Evolutionary conservation across 169 alveolate species (phyloP), one percentile per base, ranked within the genome.

Genomic region (Plasmodium knowlesi): DNA sequence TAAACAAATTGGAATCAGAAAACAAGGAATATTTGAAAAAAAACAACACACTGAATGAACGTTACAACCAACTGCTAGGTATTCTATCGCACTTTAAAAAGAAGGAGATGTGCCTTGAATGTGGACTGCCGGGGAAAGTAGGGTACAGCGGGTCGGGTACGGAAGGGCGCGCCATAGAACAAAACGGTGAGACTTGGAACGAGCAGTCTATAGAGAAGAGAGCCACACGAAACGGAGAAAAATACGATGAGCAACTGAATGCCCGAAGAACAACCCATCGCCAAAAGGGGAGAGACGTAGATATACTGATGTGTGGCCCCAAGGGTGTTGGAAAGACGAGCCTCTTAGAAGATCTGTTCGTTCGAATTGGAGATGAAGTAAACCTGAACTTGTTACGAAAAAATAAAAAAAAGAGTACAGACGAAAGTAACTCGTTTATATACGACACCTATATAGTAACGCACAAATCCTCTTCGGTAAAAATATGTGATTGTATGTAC

Each of bases 251-350:
- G 6, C 9, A 71, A 10, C 25, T 12, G 73, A 9, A 34, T 25
- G 72, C 19, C 28, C 19, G 70, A 8, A 84, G 71, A 16, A 84
- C n/a, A 30, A 32, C 19, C 3, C 53, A 79, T n/a, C 70, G 53
- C 39, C 67, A 28, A 22, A 91, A 74, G 57, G 89, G 78, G 9
- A 78, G 61, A 19, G 46, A 28, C n/a, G 89, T 90, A 8, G 96
- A 94, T 50, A 46, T 94, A 16, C 83, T 94, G 53, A 79, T 94
- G 54, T 83, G 94, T 28, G 96, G 96, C 2, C 95, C 96, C 1
- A 80, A 84, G 53, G 61, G 37, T 1, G 96, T 94, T 19, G 96
- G 96, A 8, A 94, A 94, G 67, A 94, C 95, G 6, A 89, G 94
- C 34, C 53, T 89, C 22, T 0, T 89, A 25, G 94, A 89, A 57